These are phyloP conservation scores for Agrocybe pediades DNA, from an alignment of 768 basidiomycete species.

Conservation along the genomic window DNA sequence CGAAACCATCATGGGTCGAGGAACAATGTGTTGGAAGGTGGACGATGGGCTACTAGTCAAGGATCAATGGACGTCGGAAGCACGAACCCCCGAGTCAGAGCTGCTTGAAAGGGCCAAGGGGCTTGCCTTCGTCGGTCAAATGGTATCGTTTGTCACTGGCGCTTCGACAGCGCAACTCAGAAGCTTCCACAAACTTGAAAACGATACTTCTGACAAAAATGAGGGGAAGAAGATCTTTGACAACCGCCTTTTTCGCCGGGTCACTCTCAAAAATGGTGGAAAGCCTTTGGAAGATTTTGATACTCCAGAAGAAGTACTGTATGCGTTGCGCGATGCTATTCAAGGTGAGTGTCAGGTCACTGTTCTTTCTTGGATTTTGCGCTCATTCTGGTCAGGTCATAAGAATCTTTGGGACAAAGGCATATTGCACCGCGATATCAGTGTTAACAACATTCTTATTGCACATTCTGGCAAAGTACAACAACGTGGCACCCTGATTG, in stretches of 20 bases:
- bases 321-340: constrained; percentile 17
- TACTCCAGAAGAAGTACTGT: constrained; percentile 10
- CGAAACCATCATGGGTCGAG: constrained; percentile 19
- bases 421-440: constrained; percentile 29
- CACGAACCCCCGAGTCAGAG: constrained; percentile 9
- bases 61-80: constrained; percentile 21
- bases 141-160: constrained; percentile 11
- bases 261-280: constrained; percentile 14
- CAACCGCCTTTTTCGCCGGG: neutral
- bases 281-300: constrained; percentile 12
- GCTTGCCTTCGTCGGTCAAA: constrained; percentile 18
- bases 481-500: constrained; percentile 8
- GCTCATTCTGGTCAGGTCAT: constrained; percentile 13
- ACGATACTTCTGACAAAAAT: constrained; percentile 1
- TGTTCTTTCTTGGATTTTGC: neutral
- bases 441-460: constrained; percentile 22
- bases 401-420: constrained; percentile 12
- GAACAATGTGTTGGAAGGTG: constrained; percentile 22
- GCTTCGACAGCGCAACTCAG: neutral
- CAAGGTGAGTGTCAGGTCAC: constrained; percentile 9
- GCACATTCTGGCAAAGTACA: neutral
- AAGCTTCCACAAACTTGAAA: neutral
- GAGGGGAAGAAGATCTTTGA: neutral
- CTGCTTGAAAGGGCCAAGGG: constrained; percentile 10
- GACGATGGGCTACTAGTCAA: constrained; percentile 15